These are phyloP conservation scores for Claviceps paspali DNA, from an alignment of 2,329 filamentous ascomycete genomes.

Conservation along the genomic window DNA sequence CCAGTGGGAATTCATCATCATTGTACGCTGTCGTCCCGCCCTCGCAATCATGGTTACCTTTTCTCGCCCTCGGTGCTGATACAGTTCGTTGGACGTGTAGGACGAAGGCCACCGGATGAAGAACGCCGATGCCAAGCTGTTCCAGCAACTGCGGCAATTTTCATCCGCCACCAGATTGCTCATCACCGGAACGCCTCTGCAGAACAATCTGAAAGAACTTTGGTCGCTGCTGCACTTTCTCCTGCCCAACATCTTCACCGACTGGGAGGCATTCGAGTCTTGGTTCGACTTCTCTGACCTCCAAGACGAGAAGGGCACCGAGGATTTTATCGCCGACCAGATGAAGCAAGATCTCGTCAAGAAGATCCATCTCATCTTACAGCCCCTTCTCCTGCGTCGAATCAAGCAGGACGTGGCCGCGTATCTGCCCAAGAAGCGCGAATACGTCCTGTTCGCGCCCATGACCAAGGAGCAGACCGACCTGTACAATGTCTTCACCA, in stretches of 20 bases:
- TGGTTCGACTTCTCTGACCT: constrained; percentile 97
- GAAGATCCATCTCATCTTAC: constrained; percentile 84
- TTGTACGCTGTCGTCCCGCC: constrained; percentile 33
- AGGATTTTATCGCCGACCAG: constrained; percentile 65
- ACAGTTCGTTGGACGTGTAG: constrained; percentile 20
- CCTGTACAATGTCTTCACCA: constrained; percentile 54
- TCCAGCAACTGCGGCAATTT: constrained; percentile 77
- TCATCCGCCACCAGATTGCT: constrained; percentile 79
- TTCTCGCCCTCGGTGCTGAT: background rate
- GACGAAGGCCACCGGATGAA: constrained; percentile 97
- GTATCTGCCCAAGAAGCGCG: constrained; percentile 85
- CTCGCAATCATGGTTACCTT: too few relatives aligned
- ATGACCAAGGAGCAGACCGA: constrained; percentile 85
- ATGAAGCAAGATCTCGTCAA: constrained; percentile 38
- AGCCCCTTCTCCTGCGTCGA: constrained; percentile 74
- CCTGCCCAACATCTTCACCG: constrained; percentile 81
- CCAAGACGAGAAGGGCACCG: constrained; percentile 64
- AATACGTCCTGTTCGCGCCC: constrained; percentile 90
- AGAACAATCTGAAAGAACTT: constrained; percentile 88
- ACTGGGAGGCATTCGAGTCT: constrained; percentile 80
- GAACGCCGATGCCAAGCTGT: constrained; percentile 85
- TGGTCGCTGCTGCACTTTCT: constrained; percentile 94
- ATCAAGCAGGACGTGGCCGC: constrained; percentile 90
- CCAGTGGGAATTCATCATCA: constrained; percentile 95
- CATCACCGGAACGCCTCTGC: constrained; percentile 86